Conservation (phyloP, 2,329 filamentous ascomycete genomes). For the Annulohypoxylon truncatum region DNA sequence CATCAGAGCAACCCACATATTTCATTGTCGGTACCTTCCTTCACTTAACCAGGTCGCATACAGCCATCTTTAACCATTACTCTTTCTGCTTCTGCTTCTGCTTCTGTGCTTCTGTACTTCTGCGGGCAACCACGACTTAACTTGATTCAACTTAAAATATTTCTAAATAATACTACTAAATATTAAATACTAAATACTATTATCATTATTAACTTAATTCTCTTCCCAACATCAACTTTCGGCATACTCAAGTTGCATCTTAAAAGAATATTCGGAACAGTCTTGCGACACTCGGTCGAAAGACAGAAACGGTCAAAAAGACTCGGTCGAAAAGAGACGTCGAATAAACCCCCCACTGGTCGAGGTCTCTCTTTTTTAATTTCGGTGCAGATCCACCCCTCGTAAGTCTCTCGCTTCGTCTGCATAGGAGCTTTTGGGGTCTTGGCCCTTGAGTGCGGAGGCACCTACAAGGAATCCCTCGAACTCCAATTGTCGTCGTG, state of each 20-base stretch:
- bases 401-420: conserved; percentile 39
- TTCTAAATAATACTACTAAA: not conserved
- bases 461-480: conserved; percentile 35
- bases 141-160: not conserved
- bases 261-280: not conserved
- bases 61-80: conserved; percentile 6
- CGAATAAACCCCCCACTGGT: conserved; percentile 26
- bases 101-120: not conserved
- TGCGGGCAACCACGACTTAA: not conserved
- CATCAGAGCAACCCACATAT: conserved; percentile 10
- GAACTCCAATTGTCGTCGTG: conserved; percentile 37
- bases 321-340: not conserved
- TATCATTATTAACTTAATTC: not conserved
- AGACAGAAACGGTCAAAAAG: not conserved
- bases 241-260: not conserved
- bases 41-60: conserved; percentile 12
- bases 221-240: not conserved
- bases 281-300: conserved; percentile 1
- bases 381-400: conserved; percentile 43
- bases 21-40: conserved; percentile 15
- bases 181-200: not conserved
- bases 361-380: conserved; percentile 32
- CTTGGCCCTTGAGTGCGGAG: conserved; percentile 38
- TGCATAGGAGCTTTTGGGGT: conserved; percentile 37
- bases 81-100: not conserved